These are phyloP conservation scores for Dipodascopsis tothii DNA, from an alignment of 805 yeast genomes.

Conservation along the genomic window DNA sequence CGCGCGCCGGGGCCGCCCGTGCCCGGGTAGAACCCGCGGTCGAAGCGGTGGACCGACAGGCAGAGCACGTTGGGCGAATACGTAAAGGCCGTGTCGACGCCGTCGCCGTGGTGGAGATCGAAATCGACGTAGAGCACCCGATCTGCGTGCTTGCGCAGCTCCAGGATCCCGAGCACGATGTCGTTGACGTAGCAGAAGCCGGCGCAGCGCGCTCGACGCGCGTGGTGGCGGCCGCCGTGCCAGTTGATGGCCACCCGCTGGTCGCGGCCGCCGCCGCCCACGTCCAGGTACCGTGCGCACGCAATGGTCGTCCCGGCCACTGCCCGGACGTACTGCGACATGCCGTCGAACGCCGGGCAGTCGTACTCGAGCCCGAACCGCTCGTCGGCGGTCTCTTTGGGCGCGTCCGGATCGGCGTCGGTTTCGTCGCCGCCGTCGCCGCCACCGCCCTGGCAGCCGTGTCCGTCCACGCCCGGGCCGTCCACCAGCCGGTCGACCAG, in stretches of 20 bases:
- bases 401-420: slow-evolving; percentile 7
- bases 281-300: slow-evolving; percentile 37
- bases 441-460: slow-evolving; percentile 4
- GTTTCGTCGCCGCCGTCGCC: slow-evolving; percentile 9
- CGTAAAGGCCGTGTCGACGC: slow-evolving; percentile 60
- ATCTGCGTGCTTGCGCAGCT: slow-evolving; percentile 41
- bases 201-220: slow-evolving; percentile 45
- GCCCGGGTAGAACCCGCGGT: slow-evolving; percentile 67
- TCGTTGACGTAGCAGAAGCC: slow-evolving; percentile 75
- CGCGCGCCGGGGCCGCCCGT: slow-evolving; percentile 44
- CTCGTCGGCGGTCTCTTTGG: slow-evolving; percentile 8
- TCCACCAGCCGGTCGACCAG: slow-evolving; percentile 32
- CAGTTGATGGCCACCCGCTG: slow-evolving; percentile 50
- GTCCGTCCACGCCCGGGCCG: slow-evolving; percentile 18
- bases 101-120: slow-evolving; percentile 78
- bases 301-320: slow-evolving; percentile 54
- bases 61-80: slow-evolving; percentile 50
- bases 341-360: slow-evolving; percentile 53
- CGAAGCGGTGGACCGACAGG: slow-evolving; percentile 57
- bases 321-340: slow-evolving; percentile 43
- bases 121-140: slow-evolving; percentile 57
- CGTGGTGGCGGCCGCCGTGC: slow-evolving; percentile 78
- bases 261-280: not conserved
- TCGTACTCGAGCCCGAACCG: slow-evolving; percentile 50
- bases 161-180: slow-evolving; percentile 49